Base-by-base conservation (phyloP, 2,329 filamentous ascomycete genomes). In the Calonectria hongkongensis region DNA sequence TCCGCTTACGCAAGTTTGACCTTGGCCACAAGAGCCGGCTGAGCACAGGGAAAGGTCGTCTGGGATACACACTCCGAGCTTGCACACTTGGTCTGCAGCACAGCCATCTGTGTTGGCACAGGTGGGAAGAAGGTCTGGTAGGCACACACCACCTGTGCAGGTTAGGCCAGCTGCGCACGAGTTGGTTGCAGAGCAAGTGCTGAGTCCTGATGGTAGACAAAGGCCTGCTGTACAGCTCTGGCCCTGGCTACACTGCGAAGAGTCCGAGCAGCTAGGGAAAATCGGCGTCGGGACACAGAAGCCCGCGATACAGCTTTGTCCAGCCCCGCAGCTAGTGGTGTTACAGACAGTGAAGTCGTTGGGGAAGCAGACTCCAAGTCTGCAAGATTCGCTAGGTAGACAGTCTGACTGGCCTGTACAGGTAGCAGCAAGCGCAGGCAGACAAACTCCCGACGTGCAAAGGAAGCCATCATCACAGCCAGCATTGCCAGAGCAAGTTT, bases 1-100 rank as follows among this genome's bases (percentile, higher is more conserved):
- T 2, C 68, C 68, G 9, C 47, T 47, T 2, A 63, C 64, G 18
- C 68, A 70, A 30, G 48, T 27, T 25, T 70, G 39, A 3, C 21
- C 15, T 18, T 45, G 27, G 3, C 3, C 18, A 36, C 67, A 70
- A 7, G 27, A 45, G 0, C 39, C 41, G 2, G 30, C 25, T 4
- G 50, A 25, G 9, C 65, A 67, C 10, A 67, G 27, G 4, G 50
- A 28, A 4, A 63, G 36, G n/a, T 36, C 9, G 2, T 39, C 28
- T 16, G 69, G 63, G n/a, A 71, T 18, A 43, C 69, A 71, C 8
- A 63, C 54, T 5, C 69, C 69, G 10, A 60, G 36, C 25, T 36
- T 27, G 10, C 69, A 71, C n/a, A 39, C 33, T n/a, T 66, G 39
- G 10, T 36, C 18, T 2, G 21, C 39, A 2, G 30, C 9, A 15